Percentiles rank a stretch among this genome's conserved stretches.
Evolutionary conservation across 1,139 yeast species (phyloP).

Genomic region (Pneumocystis carinii): DNA sequence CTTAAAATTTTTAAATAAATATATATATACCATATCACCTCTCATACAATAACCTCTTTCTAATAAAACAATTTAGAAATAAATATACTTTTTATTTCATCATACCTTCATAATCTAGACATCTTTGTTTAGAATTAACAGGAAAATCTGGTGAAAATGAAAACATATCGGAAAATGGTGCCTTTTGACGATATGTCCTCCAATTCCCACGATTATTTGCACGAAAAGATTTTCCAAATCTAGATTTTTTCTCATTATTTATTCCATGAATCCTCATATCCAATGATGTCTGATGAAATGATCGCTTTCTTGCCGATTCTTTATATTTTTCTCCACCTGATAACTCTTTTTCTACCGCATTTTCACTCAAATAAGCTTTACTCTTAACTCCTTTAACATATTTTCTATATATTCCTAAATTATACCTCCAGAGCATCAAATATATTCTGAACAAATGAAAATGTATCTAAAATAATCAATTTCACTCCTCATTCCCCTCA

Average conservation of each 20-base stretch:
- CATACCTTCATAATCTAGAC: neutral
- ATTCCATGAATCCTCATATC: neutral
- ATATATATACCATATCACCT: conserved; percentile 15
- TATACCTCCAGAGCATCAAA: conserved; percentile 18
- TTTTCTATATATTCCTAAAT: neutral
- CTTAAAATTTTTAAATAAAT: neutral
- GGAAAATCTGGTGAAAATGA: neutral
- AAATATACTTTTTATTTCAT: neutral
- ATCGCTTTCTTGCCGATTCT: neutral
- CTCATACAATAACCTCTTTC: conserved; percentile 18
- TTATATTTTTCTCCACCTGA: neutral
- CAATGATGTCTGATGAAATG: neutral
- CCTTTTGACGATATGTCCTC: neutral
- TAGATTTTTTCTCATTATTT: neutral
- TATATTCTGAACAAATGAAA: conserved; percentile 23
- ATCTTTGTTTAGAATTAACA: neutral
- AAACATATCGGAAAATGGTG: neutral
- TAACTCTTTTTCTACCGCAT: neutral
- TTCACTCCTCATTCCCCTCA: neutral
- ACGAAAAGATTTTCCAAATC: neutral
- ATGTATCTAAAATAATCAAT: conserved; percentile 12
- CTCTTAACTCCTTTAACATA: neutral
- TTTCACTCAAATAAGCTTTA: neutral
- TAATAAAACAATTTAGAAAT: conserved; percentile 9
- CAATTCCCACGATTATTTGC: neutral